Evolutionary conservation across 129 eudicot species (phyloP), one percentile per base, ranked within the genome.

Genomic region (Silybum marianum): DNA sequence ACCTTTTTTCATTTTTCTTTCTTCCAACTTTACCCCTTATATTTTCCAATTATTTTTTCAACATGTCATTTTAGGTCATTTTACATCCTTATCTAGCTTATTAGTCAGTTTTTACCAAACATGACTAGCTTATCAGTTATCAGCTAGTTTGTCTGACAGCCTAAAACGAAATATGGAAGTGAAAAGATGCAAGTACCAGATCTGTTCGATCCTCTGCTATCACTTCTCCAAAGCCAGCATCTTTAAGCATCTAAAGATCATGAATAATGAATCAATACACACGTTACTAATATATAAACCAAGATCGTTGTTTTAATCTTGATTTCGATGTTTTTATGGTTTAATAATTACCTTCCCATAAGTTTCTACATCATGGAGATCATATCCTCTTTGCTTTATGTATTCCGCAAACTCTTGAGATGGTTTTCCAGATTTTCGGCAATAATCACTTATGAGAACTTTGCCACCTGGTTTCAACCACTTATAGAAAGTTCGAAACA

Each of bases 401-500:
- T 96, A 96, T 83, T 80, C 89, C 0, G 93, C 91, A 88, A 96
- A 96, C 67, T 93, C 93, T 79, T 81, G 73, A 16, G 98, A 96
- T 5, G 97, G 95, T 54, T 83, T 75, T 79, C 97, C 97, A 79
- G 92, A 88, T 25, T 84, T 90, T 78, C 84, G 84, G 90, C 99
- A 96, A 87, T 96, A 96, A 73, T 96, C 98, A 86, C 92, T 91
- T 12, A 96, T 96, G 58, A 96, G 92, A 83, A 96, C 97, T 83
- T 86, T 93, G 81, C 99, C 99, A 69, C 99, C 99, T 4, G 98
- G 98, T 81, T 91, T 96, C 89, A 96, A 87, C 99, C 99, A 93
- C 83, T 90, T 91, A 92, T 90, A 96, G 86, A 96, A 96, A 60
- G 92, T 84, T 71, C 67, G 85, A 36, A 96, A 96, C 72, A 96